phyloP scores from a whole-genome alignment of 352 stramenopile genomes.

The Albugo candida region DNA sequence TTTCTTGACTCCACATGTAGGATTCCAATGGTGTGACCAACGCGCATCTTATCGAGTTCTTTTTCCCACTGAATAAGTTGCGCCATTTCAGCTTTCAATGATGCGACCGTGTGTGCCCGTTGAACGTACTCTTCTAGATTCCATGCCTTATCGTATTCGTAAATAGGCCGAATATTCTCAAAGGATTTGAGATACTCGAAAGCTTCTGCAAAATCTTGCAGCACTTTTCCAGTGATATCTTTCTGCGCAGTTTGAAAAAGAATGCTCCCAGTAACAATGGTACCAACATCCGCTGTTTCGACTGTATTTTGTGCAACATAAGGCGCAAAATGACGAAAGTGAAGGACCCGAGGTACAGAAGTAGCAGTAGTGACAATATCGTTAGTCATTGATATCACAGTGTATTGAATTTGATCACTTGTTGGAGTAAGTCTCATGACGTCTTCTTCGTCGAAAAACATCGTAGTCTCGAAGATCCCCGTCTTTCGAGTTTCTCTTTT shows the following conservation, averaged over 20 bases:
- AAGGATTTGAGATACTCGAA: conserved; percentile 85
- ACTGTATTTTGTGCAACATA: conserved; percentile 45
- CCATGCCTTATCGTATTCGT: conserved; percentile 81
- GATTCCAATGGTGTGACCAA: conserved; percentile 81
- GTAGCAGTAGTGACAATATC: conserved; percentile 80
- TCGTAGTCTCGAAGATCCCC: conserved; percentile 87
- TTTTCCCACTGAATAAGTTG: conserved; percentile 85
- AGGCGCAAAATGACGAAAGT: conserved; percentile 67
- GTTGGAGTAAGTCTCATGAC: conserved; percentile 73
- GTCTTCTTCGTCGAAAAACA: conserved; percentile 72
- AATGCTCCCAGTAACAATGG: conserved; percentile 44
- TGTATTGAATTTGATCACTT: conserved; percentile 75
- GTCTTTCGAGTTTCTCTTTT: conserved; percentile 74
- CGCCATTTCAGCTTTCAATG: conserved; percentile 79
- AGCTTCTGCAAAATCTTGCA: conserved; percentile 69
- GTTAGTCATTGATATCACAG: conserved; percentile 75
- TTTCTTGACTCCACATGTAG: conserved; percentile 86
- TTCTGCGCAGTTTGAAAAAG: conserved; percentile 59
- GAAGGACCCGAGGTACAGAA: conserved; percentile 77
- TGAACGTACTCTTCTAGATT: conserved; percentile 78
- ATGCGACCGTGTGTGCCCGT: conserved; percentile 64
- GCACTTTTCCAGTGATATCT: conserved; percentile 70
- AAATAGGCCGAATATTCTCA: conserved; percentile 82
- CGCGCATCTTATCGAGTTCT: conserved; percentile 87
- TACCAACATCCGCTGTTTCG: conserved; percentile 54